phyloP scores from a whole-genome alignment of 164 flowering plant genomes.

The Berberis thunbergii region DNA sequence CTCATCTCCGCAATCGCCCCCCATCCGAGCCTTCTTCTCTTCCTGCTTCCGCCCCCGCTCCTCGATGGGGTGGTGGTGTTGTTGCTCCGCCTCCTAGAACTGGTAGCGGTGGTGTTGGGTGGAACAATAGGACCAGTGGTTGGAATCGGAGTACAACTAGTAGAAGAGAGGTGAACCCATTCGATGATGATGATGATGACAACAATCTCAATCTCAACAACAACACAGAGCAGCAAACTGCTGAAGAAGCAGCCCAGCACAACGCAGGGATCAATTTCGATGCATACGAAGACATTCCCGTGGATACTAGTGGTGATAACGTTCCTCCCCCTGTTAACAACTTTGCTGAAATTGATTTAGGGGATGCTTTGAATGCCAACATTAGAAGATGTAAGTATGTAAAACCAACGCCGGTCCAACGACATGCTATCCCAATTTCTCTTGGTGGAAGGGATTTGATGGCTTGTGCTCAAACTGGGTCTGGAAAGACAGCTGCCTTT shows the following conservation, averaged over 20 bases:
- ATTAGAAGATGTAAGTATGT: slow-evolving; percentile 72
- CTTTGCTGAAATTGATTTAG: slow-evolving; percentile 71
- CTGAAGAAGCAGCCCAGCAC: slow-evolving; percentile 24
- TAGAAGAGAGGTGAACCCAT: slow-evolving; percentile 55
- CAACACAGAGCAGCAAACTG: too few species aligned
- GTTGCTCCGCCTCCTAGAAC: slow-evolving; percentile 7
- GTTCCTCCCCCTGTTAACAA: slow-evolving; percentile 68
- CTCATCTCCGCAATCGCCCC: slow-evolving; percentile 58
- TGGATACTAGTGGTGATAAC: slow-evolving; percentile 69
- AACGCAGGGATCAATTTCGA: slow-evolving; percentile 68
- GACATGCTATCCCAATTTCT: slow-evolving; percentile 68
- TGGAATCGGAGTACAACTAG: slow-evolving; percentile 5
- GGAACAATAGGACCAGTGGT: slow-evolving; percentile 30
- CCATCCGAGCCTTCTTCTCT: slow-evolving; percentile 27
- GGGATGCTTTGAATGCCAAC: slow-evolving; percentile 52
- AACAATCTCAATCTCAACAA: too few species aligned
- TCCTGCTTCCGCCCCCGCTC: slow-evolving; percentile 4
- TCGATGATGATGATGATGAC: slow-evolving; percentile 40
- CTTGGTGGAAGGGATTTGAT: too few species aligned
- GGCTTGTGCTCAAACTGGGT: too few species aligned
- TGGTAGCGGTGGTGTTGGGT: slow-evolving; percentile 35
- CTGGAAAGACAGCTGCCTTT: too few species aligned
- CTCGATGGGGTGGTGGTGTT: slow-evolving; percentile 13
- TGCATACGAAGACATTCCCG: slow-evolving; percentile 80
- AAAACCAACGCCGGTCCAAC: slow-evolving; percentile 75